phyloP scores from a whole-genome alignment of 2,329 filamentous ascomycete species.

The Fusarium drepaniforme region DNA sequence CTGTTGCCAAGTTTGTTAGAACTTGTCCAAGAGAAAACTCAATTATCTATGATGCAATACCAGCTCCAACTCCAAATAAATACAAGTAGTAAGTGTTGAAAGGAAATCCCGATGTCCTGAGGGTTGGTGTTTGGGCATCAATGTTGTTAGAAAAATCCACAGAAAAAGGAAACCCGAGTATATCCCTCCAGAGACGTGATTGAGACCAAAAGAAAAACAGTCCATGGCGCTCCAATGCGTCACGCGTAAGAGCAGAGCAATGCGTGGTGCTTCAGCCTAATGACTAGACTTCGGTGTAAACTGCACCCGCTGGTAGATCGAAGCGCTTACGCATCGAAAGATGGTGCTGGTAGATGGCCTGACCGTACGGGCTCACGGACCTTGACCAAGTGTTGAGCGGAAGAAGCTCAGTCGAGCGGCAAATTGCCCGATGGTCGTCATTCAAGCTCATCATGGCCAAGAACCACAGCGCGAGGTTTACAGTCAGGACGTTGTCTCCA shows the following conservation, averaged over 20 bases:
- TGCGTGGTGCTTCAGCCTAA: not conserved
- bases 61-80: not conserved
- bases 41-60: not conserved
- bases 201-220: not conserved
- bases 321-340: not conserved
- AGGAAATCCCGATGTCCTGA: not conserved
- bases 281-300: not conserved
- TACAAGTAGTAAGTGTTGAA: not conserved
- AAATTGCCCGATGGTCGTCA: not conserved
- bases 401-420: not conserved
- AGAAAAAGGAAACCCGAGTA: not conserved
- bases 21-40: not conserved
- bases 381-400: not conserved
- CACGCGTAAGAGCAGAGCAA: not conserved
- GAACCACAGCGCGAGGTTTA: slow-evolving; percentile 1
- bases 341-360: not conserved
- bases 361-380: not conserved
- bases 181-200: not conserved
- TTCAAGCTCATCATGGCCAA: slow-evolving; percentile 12
- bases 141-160: not conserved
- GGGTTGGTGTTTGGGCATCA: not conserved
- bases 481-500: not conserved
- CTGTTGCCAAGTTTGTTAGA: not conserved
- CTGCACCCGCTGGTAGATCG: not conserved
- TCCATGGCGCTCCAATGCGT: not conserved